A percentile compares a stretch with the other conserved stretches of the same genome.
These are phyloP conservation scores for Actinomucor elegans DNA, from an alignment of 371 early-diverging fungal species.

Conservation along the genomic window DNA sequence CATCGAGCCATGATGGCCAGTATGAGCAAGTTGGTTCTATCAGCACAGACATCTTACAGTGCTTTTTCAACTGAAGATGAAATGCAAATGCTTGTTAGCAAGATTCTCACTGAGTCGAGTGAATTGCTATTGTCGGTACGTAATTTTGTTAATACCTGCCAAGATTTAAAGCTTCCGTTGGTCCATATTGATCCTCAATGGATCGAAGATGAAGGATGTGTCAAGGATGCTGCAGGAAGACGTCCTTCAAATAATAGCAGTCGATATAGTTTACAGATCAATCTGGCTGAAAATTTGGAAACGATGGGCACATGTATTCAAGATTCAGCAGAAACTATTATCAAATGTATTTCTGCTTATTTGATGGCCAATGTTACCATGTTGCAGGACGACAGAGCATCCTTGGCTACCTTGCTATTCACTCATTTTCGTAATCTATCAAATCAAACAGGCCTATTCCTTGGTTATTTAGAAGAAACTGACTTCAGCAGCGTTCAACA, in stretches of 20 bases:
- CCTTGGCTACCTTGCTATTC: conserved; percentile 42
- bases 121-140: conserved; percentile 27
- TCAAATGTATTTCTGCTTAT: conserved; percentile 13
- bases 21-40: conserved; percentile 76
- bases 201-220: background rate
- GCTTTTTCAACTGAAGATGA: conserved; percentile 46
- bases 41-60: conserved; percentile 24
- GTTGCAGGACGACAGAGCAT: conserved; percentile 2
- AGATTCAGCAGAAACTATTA: conserved; percentile 30
- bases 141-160: conserved; percentile 32
- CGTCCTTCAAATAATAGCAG: background rate
- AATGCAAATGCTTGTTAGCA: conserved; percentile 42
- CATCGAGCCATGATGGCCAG: conserved; percentile 78
- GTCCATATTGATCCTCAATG: conserved; percentile 18
- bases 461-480: conserved; percentile 31
- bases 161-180: conserved; percentile 21
- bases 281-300: conserved; percentile 22
- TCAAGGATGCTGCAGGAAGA: background rate
- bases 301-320: conserved; percentile 26
- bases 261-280: conserved; percentile 17
- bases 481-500: conserved; percentile 12
- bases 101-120: conserved; percentile 21
- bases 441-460: conserved; percentile 31
- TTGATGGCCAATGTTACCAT: background rate
- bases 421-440: conserved; percentile 47